A percentile compares a stretch with the other conserved stretches of the same genome.
Evolutionary conservation across 169 alveolate species (phyloP).

Genomic region (Babesia divergens): DNA sequence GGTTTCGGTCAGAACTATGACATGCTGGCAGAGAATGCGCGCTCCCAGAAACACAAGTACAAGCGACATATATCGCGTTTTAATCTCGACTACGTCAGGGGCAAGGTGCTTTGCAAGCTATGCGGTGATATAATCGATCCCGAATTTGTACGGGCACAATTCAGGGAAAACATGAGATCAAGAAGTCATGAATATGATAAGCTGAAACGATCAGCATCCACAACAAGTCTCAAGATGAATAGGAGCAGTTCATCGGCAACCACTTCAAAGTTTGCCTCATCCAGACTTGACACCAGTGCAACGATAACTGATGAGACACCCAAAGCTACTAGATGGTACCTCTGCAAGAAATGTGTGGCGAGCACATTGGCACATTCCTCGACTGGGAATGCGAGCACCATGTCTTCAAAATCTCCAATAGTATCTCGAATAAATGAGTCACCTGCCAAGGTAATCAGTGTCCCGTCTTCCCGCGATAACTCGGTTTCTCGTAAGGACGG

Average conservation of each 20-base stretch:
- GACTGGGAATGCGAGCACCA: neutral
- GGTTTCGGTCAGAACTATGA: conserved; percentile 77
- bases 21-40: conserved; percentile 67
- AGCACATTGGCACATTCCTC: neutral
- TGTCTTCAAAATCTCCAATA: neutral
- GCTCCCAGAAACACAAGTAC: conserved; percentile 72
- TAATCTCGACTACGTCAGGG: conserved; percentile 44
- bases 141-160: conserved; percentile 18
- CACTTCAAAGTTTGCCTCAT: neutral
- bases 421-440: neutral
- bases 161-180: neutral
- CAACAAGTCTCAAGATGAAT: neutral
- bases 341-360: conserved; percentile 11
- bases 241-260: neutral
- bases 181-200: neutral
- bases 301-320: neutral
- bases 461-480: neutral
- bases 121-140: conserved; percentile 34
- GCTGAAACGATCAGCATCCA: conserved; percentile 8
- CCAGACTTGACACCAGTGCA: neutral
- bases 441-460: neutral
- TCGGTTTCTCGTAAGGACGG: neutral
- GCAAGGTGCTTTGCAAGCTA: conserved; percentile 30
- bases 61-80: conserved; percentile 66
- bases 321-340: conserved; percentile 1